A percentile compares a stretch with the other conserved stretches of the same genome.
These are phyloP conservation scores for Paecilomyces fulvus DNA, from an alignment of 2,329 filamentous ascomycete species.

Conservation along the genomic window DNA sequence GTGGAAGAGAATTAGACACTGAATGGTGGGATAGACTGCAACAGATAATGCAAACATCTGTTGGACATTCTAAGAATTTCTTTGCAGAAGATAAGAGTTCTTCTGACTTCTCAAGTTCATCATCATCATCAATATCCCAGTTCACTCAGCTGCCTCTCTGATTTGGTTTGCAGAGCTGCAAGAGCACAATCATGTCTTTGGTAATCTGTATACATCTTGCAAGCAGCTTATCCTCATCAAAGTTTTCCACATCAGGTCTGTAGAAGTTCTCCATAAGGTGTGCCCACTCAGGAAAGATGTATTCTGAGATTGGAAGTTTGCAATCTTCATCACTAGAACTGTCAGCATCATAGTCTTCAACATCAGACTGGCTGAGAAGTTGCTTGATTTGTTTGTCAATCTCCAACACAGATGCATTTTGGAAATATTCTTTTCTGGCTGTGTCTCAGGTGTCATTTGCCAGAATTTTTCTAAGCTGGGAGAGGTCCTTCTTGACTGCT, in stretches of 20 bases:
- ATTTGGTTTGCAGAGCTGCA: conserved; percentile 15
- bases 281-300: no score
- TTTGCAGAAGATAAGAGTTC: conserved; percentile 8
- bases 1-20: conserved; percentile 14
- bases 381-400: conserved; percentile 17
- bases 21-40: conserved; percentile 15
- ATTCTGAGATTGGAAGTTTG: no score
- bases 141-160: conserved; percentile 15
- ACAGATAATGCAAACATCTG: conserved; percentile 19
- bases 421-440: conserved; percentile 18
- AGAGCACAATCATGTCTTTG: conserved; percentile 19
- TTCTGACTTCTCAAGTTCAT: conserved; percentile 8
- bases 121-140: conserved; percentile 11
- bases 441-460: conserved; percentile 10
- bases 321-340: conserved; percentile 45
- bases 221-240: conserved; percentile 17
- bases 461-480: conserved; percentile 13
- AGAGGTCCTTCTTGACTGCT: conserved; percentile 11
- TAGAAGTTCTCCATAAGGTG: conserved; percentile 6
- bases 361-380: conserved; percentile 26
- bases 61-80: conserved; percentile 11
- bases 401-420: conserved; percentile 13
- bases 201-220: conserved; percentile 17
- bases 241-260: conserved; percentile 14
- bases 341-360: conserved; percentile 61